These are phyloP conservation scores for Fomitopsis betulina DNA, from an alignment of 1,284 basidiomycete species.

Conservation along the genomic window DNA sequence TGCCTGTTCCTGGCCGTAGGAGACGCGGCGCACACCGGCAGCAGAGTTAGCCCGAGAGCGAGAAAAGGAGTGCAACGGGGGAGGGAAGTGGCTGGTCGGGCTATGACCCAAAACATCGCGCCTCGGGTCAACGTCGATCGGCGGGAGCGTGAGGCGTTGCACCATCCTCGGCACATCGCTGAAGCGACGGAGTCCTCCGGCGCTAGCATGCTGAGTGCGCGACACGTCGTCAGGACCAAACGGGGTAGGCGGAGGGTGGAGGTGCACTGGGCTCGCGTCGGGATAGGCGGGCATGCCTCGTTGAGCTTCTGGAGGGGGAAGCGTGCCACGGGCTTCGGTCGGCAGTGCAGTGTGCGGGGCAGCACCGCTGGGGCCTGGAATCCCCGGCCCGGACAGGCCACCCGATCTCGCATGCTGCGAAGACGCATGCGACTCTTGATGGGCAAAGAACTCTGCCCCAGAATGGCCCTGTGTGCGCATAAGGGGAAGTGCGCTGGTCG, in stretches of 20 bases:
- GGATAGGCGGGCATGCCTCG: background rate
- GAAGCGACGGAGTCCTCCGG: constrained; percentile 1
- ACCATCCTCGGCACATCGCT: constrained; percentile 2
- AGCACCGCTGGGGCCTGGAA: constrained; percentile 42
- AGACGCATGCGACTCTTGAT: constrained; percentile 17
- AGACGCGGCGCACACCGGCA: constrained; percentile 2
- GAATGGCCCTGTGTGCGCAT: constrained; percentile 10
- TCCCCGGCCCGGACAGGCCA: constrained; percentile 53
- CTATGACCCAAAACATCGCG: constrained; percentile 1
- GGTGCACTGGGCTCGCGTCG: background rate
- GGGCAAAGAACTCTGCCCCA: background rate
- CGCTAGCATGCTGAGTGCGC: constrained; percentile 12
- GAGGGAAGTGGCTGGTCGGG: constrained; percentile 1
- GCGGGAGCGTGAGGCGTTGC: constrained; percentile 18
- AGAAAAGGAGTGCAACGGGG: background rate
- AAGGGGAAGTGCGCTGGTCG: background rate
- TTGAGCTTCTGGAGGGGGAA: background rate
- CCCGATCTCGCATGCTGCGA: constrained; percentile 16
- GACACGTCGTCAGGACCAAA: constrained; percentile 18
- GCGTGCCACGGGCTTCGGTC: constrained; percentile 2
- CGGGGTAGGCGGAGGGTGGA: constrained; percentile 13
- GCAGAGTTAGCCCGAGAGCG: constrained; percentile 3
- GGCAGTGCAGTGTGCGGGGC: constrained; percentile 9
- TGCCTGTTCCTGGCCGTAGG: constrained; percentile 10
- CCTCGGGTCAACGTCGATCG: constrained; percentile 17